Conservation (phyloP, 1,284 basidiomycete genomes). For the Uromyces viciae-fabae region DNA sequence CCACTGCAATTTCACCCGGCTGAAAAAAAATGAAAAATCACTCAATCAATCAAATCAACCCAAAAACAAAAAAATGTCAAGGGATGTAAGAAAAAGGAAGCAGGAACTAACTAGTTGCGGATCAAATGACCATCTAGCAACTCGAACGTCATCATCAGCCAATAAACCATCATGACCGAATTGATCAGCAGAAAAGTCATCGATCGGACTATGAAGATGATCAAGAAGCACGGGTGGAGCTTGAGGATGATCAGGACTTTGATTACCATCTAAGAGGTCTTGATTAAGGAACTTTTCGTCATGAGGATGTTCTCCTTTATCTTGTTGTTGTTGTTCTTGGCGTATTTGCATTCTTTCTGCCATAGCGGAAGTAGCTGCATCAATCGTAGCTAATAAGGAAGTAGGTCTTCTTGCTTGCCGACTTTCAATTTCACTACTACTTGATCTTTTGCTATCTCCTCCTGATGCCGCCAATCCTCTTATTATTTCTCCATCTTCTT, state of each 20-base stretch:
- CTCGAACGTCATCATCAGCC: constrained; percentile 19
- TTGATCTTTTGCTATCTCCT: constrained; percentile 45
- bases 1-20: constrained; percentile 42
- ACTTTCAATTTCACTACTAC: constrained; percentile 33
- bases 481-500: constrained; percentile 36
- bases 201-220: too few relatives aligned
- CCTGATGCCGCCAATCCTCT: not conserved
- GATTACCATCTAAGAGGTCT: not conserved
- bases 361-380: constrained; percentile 48
- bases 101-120: constrained; percentile 31
- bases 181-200: too few relatives aligned
- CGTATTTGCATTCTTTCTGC: constrained; percentile 24
- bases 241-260: not conserved
- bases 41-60: not conserved
- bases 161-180: not conserved
- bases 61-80: not conserved
- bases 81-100: not conserved
- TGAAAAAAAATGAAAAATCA: not conserved
- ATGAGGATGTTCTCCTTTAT: not conserved
- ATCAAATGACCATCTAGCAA: constrained; percentile 40
- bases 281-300: not conserved
- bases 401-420: constrained; percentile 46
- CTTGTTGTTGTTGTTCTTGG: not conserved
- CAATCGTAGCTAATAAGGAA: constrained; percentile 52
- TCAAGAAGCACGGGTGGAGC: not conserved